Base-by-base conservation (phyloP, 805 yeast genomes). In the Nakazawaea ambrosiae region DNA sequence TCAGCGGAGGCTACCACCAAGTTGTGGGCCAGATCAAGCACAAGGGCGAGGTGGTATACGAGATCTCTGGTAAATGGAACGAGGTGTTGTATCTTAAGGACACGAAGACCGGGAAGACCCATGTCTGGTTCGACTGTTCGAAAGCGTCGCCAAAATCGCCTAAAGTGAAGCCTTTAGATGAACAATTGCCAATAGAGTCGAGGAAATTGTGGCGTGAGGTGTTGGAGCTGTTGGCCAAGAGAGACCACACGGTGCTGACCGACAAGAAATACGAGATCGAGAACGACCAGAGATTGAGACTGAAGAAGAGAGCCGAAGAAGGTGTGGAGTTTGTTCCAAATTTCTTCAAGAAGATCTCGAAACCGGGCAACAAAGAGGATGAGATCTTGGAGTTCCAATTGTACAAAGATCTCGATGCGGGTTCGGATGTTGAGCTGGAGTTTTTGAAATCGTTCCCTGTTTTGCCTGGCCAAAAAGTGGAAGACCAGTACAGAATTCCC, bases 31-130 rank as follows among this genome's bases (percentile, higher is more conserved):
- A 56, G 4, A 68, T 89, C 37, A 76, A 71, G 51, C 49, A 66
- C 20, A 59, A 68, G 2, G 77, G 75, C 16, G 76, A 81, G 46
- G 65, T 65, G 2, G 56, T 80, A 25, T 87, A 65, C 53, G 83
- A 76, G 47, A 66, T 90, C 27, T 50, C 81, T 9, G 98, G 98
- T 11, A 90, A 92, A 59, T 92, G 98, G 98, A 87, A 88, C 59
- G 96, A 81, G 44, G 65, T 77, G 1, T 79, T 92, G 73, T 70
- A 78, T 39, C 73, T 88, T 34, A 81, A 75, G 51, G 67, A 77
- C 45, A 45, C 69, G 33, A 55, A 56, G 36, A 68, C 74, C 1
- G 67, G 68, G 3, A 61, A 71, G 40, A 70, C 71, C 41, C 53
- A 63, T 5, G 65, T 68, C 4, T 69, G 82, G 23, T 75, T 81